These are phyloP conservation scores for Pascua sp. DNA, from an alignment of 1,284 basidiomycete genomes.

Conservation along the genomic window DNA sequence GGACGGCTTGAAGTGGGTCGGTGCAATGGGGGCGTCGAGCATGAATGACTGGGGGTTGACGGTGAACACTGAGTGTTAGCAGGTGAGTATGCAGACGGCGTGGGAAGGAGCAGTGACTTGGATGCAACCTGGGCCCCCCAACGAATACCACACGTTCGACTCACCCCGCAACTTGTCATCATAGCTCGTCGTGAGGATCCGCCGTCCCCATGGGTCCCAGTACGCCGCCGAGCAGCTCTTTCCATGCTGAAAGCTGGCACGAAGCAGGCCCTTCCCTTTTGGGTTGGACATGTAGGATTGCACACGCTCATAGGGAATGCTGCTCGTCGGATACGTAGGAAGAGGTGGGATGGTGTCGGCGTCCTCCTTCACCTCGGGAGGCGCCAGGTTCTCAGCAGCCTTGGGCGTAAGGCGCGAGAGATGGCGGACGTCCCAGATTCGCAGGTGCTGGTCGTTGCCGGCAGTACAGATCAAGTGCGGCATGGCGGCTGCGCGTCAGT, in stretches of 20 bases:
- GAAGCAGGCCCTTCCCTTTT: conserved; percentile 35
- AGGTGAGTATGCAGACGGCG: neutral
- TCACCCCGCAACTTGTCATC: conserved; percentile 49
- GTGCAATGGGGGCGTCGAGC: conserved; percentile 29
- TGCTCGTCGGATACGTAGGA: conserved; percentile 22
- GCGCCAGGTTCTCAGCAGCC: conserved; percentile 13
- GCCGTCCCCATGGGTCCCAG: conserved; percentile 51
- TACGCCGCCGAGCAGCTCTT: conserved; percentile 52
- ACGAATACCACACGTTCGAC: conserved; percentile 3
- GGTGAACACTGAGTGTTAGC: conserved; percentile 44
- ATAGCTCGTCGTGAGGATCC: conserved; percentile 50
- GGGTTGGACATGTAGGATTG: conserved; percentile 18
- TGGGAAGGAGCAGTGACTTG: too few species aligned
- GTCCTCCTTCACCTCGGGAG: conserved; percentile 12
- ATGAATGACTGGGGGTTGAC: conserved; percentile 37
- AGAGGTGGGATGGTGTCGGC: conserved; percentile 8
- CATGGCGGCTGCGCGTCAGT: conserved; percentile 31
- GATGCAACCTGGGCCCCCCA: too few species aligned
- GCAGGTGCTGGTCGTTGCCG: conserved; percentile 42
- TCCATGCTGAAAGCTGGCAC: conserved; percentile 44
- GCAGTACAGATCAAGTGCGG: conserved; percentile 48
- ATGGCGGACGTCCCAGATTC: conserved; percentile 48
- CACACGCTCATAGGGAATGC: conserved; percentile 24
- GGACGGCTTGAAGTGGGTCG: conserved; percentile 34
- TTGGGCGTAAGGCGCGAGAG: conserved; percentile 27